A percentile compares a stretch with the other conserved stretches of the same genome.
Conservation (phyloP, 139 green algal species). For the Tetradesmus obliquus region DNA sequence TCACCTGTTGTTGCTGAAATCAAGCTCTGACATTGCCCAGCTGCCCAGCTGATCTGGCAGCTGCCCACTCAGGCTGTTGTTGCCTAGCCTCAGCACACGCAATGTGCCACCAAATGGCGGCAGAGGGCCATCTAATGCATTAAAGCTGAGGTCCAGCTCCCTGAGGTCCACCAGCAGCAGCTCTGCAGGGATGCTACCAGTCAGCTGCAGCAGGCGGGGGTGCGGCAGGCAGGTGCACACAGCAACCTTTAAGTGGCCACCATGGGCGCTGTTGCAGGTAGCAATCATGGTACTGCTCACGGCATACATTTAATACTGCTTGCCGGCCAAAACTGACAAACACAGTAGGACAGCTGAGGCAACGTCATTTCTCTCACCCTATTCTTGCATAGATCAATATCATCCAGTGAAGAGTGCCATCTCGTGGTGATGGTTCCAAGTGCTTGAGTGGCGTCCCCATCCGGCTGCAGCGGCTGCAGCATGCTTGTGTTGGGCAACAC, state of each 20-base stretch:
- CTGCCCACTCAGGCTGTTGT: slow-evolving; percentile 23
- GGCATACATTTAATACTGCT: not conserved
- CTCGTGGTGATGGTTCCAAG: not conserved
- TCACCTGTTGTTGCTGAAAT: slow-evolving; percentile 19
- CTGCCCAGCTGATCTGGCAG: slow-evolving; percentile 13
- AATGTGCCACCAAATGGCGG: slow-evolving; percentile 1
- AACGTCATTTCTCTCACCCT: not conserved
- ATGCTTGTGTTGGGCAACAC: not conserved
- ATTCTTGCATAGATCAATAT: slow-evolving; percentile 26
- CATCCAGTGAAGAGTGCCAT: not conserved
- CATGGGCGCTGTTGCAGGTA: not conserved
- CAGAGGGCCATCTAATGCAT: slow-evolving; percentile 39
- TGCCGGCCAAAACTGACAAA: not conserved
- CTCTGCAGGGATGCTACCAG: not conserved
- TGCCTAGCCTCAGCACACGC: not conserved
- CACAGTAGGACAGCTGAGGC: not conserved
- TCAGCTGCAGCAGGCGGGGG: not conserved
- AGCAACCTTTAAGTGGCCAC: not conserved
- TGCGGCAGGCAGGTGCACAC: not conserved
- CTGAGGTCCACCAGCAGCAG: not conserved
- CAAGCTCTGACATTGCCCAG: not conserved
- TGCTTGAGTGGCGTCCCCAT: not conserved
- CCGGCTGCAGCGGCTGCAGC: not conserved
- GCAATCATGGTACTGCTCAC: not conserved
- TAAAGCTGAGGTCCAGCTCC: slow-evolving; percentile 44